Base-by-base conservation (phyloP, 495 filamentous ascomycete species). In the Trichocladium antarcticum region DNA sequence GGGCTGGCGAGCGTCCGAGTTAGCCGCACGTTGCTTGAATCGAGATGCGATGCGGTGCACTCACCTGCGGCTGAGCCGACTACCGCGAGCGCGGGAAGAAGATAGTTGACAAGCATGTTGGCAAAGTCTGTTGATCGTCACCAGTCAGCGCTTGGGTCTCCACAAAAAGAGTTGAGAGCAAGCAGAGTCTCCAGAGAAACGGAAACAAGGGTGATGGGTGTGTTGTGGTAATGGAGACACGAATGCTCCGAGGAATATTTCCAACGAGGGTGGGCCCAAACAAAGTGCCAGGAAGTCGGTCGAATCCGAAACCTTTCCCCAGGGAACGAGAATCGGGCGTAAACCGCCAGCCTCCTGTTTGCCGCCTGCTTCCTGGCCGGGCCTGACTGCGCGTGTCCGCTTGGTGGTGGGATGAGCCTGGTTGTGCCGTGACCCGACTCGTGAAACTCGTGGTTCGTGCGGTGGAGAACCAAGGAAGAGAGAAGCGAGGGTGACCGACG, bases 81-180 rank as follows among this genome's bases (percentile, higher is more conserved):
- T 54, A 83, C 87, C 67, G 89, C 68, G 37, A 78, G 77, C 63
- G 86, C 83, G 58, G 93, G 74, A 52, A 88, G 64, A 68, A 87
- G 74, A 62, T 81, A 79, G 69, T 77, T 70, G 71, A 81, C 74
- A 64, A 81, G 76, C 90, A 97, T 95, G 63, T 62, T 74, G 75
- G 56, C 44, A 47, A 48, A 46, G 37, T 58, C 62, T 65, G 45
- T 40, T 39, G 50, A 45, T 53, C 62, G 32, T 11, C 20, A 27
- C 24, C 17, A 62, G 56, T 66, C 51, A 59, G 51, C 52, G 35
- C 7, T 11, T 10, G 3, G 7, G 31, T 29, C 2, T 32, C 31
- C 24, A 27, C 24, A 27, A 27, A 27, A 8, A 27, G 3, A 3
- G 24, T 27, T 8, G 8, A 27, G 24, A 27, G 24, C 24, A 27